These are phyloP conservation scores for Ramalina intermedia DNA, from an alignment of 495 filamentous ascomycete species.

Conservation along the genomic window DNA sequence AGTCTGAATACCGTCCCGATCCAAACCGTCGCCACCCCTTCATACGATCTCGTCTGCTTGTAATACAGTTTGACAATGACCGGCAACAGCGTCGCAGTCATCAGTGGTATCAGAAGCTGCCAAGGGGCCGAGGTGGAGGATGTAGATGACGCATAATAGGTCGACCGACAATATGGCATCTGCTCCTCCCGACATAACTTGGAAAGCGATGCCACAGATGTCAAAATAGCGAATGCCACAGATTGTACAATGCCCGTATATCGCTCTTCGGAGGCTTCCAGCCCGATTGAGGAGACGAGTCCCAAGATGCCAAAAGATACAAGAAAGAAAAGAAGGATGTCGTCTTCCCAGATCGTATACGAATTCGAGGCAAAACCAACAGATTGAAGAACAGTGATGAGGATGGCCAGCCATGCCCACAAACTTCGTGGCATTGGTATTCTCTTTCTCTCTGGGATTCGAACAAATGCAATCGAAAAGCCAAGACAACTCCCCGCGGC, in stretches of 20 bases:
- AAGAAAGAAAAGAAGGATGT: conserved; percentile 83
- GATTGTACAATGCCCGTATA: conserved; percentile 72
- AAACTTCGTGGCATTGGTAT: conserved; percentile 54
- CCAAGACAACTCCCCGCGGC: conserved; percentile 50
- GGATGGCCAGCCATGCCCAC: conserved; percentile 74
- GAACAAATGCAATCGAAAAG: conserved; percentile 41
- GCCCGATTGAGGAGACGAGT: conserved; percentile 59
- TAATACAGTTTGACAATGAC: conserved; percentile 67
- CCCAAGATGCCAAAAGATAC: conserved; percentile 67
- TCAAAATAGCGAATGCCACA: conserved; percentile 65
- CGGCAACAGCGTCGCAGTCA: conserved; percentile 59
- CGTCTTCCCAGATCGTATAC: conserved; percentile 98
- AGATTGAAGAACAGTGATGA: conserved; percentile 71
- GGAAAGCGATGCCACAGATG: conserved; percentile 71
- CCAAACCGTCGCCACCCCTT: conserved; percentile 71
- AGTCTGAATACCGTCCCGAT: conserved; percentile 66
- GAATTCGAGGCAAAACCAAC: conserved; percentile 93
- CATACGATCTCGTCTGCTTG: conserved; percentile 60
- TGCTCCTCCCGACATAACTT: conserved; percentile 94
- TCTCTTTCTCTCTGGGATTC: conserved; percentile 30
- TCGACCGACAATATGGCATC: conserved; percentile 91
- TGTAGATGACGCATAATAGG: conserved; percentile 82
- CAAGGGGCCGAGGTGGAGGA: conserved; percentile 88
- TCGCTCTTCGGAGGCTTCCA: conserved; percentile 45
- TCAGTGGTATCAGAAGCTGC: conserved; percentile 71